A percentile compares a stretch with the other conserved stretches of the same genome.
Conservation (phyloP, 495 filamentous ascomycete species). For the Cercophora scortea region DNA sequence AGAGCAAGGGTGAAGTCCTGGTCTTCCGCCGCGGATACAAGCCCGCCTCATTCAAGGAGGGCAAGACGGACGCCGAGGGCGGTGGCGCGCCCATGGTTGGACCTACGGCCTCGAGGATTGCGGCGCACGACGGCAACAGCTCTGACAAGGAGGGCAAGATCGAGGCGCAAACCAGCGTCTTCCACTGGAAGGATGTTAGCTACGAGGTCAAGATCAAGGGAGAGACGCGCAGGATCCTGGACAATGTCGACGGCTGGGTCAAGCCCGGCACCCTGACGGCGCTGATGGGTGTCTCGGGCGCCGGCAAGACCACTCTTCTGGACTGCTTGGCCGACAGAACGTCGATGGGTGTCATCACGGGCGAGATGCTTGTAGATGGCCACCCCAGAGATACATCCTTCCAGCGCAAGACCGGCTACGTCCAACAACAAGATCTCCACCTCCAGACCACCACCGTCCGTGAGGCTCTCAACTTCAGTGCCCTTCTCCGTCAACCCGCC, state of each 20-base stretch:
- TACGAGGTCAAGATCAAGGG: constrained; percentile 87
- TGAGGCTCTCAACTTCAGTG: constrained; percentile 77
- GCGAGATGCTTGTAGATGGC: constrained; percentile 81
- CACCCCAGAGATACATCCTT: constrained; percentile 68
- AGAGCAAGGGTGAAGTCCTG: constrained; percentile 82
- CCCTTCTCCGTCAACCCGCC: constrained; percentile 74
- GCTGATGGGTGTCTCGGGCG: constrained; percentile 72
- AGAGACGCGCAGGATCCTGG: constrained; percentile 64
- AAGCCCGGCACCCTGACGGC: constrained; percentile 86
- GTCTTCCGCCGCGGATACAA: constrained; percentile 75
- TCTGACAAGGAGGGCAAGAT: constrained; percentile 36
- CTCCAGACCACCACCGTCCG: constrained; percentile 78
- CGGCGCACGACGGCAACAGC: constrained; percentile 34
- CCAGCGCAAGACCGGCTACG: constrained; percentile 91
- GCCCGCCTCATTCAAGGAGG: constrained; percentile 48
- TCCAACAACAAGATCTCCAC: constrained; percentile 93
- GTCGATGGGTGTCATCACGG: constrained; percentile 78
- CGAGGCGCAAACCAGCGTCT: constrained; percentile 59
- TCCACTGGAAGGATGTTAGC: constrained; percentile 79
- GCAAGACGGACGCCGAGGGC: constrained; percentile 46
- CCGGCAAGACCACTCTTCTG: constrained; percentile 67
- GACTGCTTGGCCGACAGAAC: constrained; percentile 71
- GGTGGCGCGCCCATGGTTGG: constrained; percentile 37
- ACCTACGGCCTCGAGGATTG: constrained; percentile 30
- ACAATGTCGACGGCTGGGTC: constrained; percentile 84